Base-by-base conservation (phyloP, 1,284 basidiomycete genomes). In the Puccinia triticina region DNA sequence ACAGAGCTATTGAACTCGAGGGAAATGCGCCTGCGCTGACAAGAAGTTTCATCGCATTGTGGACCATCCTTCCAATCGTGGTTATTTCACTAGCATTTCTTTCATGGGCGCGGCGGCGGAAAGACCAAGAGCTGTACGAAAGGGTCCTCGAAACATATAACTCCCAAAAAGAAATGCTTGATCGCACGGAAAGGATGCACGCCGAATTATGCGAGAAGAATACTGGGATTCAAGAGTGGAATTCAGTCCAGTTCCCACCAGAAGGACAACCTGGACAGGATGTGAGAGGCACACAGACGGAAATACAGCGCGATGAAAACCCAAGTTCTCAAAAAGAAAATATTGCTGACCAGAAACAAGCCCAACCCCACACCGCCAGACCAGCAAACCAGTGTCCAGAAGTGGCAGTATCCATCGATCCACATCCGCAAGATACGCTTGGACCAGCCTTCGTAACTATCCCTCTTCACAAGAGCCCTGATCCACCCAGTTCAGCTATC, bases 121-220 rank as follows among this genome's bases (percentile, higher is more conserved):
- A 66, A 66, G 64, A 66, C 29, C 64, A 18, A 34, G 64, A 66
- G 32, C 32, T 66, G 64, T 66, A 66, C 37, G 64, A 66, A 66
- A 66, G 37, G 12, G 32, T 37, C 37, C 37, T 37, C 64, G 5
- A 66, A 43, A 37, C 64, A 37, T 66, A 66, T 32, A 32, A 66
- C 32, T n/a, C 64, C 12, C 37, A n/a, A n/a, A 66, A 43, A 37
- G 64, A 66, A 66, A 14, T 66, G 64, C 32, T 34, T 14, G 32
- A 21, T 12, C 64, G 64, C 21, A 2, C 64, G 64, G 64, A 34
- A 37, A 66, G 32, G 37, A 2, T 43, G 64, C 37, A 11, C 37
- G 29, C 32, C 11, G 34, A 66, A 34, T 34, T 66, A 43, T 21
- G 23, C 32, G 64, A 66, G 23, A 66, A 66, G 32, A 66, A 66